Base-by-base conservation (phyloP, 768 basidiomycete species). In the Saitozyma sp. region DNA sequence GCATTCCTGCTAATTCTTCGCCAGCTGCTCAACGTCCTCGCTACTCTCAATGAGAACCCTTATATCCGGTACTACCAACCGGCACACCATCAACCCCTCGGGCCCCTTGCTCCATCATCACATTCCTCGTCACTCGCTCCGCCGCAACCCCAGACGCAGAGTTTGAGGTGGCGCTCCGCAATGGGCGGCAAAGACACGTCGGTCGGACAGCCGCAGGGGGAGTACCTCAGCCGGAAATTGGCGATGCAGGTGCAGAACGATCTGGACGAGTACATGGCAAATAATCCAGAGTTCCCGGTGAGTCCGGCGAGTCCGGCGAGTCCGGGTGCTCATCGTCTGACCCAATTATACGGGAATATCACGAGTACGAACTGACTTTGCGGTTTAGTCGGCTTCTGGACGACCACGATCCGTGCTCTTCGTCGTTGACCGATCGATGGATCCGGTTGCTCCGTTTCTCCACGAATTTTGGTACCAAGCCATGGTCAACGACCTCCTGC, bases 381-480 rank as follows among this genome's bases (percentile, higher is more conserved):
- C 14, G 10, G 29, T 56, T 40, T 39, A 81, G 74, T 61, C 75
- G 6, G 70, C 81, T 8, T 81, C 84, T 8, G 73, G 76, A 2
- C 83, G 92, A 63, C 88, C 89, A 11, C 86, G 89, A 60, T 87
- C 85, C 4, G 89, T 91, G 14, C 82, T 98, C 45, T 84, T 98
- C 73, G 89, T 99, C 63, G 94, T 93, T 6, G 96, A 99, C 79
- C 87, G 96, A n/a, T 85, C 93, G 4, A 92, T 99, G 89, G 96
- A 99, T 79, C 87, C 88, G 70, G 75, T 89, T 29, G 89, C 92
- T 2, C 96, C 96, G 1, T 85, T 97, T 63, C 77, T 96, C 42
- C 96, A 99, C 77, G 96, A 98, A 75, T 99, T 99, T 76, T 98
- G 95, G 19, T 99, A 98, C 79, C 96, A 98, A 79, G 95, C 96